Percentiles rank a stretch among this genome's conserved stretches.
Conservation (phyloP, 2,329 filamentous ascomycete genomes). For the Penicillium sp. region DNA sequence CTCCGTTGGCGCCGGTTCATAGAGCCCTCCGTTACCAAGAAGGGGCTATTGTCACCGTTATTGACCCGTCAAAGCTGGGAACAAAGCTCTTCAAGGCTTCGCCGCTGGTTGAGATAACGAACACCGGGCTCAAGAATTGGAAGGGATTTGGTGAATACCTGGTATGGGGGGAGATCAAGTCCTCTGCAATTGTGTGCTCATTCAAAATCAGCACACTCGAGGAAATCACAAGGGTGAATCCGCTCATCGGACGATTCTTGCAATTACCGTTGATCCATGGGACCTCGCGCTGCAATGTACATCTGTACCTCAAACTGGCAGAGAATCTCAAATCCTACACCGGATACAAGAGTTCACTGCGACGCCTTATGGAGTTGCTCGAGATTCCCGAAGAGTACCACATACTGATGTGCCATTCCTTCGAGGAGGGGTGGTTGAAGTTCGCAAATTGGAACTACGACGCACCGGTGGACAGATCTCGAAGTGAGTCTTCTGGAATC, state of each 20-base stretch:
- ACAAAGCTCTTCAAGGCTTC: slow-evolving; percentile 32
- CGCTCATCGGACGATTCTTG: slow-evolving; percentile 30
- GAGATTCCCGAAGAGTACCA: neutral
- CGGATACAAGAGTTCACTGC: neutral
- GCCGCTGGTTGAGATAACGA: slow-evolving; percentile 23
- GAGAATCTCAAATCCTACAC: neutral
- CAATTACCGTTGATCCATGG: slow-evolving; percentile 28
- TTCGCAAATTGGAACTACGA: neutral
- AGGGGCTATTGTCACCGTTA: slow-evolving; percentile 32
- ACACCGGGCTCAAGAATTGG: slow-evolving; percentile 14
- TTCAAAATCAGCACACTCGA: slow-evolving; percentile 31
- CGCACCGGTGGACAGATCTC: neutral
- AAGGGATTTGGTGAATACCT: slow-evolving; percentile 40
- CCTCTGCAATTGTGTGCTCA: slow-evolving; percentile 31
- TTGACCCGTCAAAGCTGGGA: slow-evolving; percentile 34
- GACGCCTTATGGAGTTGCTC: neutral
- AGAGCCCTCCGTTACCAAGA: slow-evolving; percentile 30
- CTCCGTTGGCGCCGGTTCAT: slow-evolving; percentile 36
- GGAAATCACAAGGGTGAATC: slow-evolving; percentile 14
- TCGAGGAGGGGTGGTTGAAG: slow-evolving; percentile 3
- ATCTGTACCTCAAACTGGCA: slow-evolving; percentile 21
- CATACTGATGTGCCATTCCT: neutral
- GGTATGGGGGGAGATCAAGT: slow-evolving; percentile 37
- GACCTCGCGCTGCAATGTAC: neutral
- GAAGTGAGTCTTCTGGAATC: neutral